A percentile compares a stretch with the other conserved stretches of the same genome.
phyloP scores from a whole-genome alignment of 2,329 filamentous ascomycete species.

The Colletotrichum shisoi region DNA sequence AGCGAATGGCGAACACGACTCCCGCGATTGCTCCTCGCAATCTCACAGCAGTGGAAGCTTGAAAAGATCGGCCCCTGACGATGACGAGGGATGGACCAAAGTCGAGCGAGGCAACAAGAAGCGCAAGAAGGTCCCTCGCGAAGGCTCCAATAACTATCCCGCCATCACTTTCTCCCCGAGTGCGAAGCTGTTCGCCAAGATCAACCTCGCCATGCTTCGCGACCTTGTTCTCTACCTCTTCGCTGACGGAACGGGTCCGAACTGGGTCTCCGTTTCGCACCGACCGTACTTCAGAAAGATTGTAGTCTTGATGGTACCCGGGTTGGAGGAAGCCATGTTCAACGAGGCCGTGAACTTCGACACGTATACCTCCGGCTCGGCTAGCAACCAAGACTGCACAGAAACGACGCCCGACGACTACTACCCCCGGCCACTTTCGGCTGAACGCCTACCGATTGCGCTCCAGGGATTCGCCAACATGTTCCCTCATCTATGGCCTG shows the following conservation, averaged over 20 bases:
- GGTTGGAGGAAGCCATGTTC: slow-evolving; percentile 90
- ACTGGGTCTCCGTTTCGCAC: slow-evolving; percentile 70
- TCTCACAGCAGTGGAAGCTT: slow-evolving; percentile 52
- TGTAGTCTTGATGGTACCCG: slow-evolving; percentile 90
- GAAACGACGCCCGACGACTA: slow-evolving; percentile 65
- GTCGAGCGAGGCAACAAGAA: slow-evolving; percentile 65
- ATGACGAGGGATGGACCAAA: slow-evolving; percentile 62
- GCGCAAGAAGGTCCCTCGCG: slow-evolving; percentile 66
- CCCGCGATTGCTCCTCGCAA: slow-evolving; percentile 34
- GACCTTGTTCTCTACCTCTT: slow-evolving; percentile 72
- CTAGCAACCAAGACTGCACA: slow-evolving; percentile 42
- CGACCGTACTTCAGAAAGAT: slow-evolving; percentile 76
- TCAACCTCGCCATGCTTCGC: slow-evolving; percentile 69
- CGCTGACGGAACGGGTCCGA: slow-evolving; percentile 69
- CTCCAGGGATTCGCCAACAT: slow-evolving; percentile 77
- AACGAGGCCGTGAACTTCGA: slow-evolving; percentile 64
- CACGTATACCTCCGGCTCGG: slow-evolving; percentile 50
- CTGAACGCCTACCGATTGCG: slow-evolving; percentile 60
- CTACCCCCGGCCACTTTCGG: slow-evolving; percentile 63
- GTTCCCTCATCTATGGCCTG: slow-evolving; percentile 88
- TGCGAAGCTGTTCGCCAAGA: slow-evolving; percentile 66
- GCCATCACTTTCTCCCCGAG: slow-evolving; percentile 65
- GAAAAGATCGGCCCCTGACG: slow-evolving; percentile 58
- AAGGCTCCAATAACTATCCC: slow-evolving; percentile 66
- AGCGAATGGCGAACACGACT: neutral